phyloP scores from a whole-genome alignment of 2,329 filamentous ascomycete species.

The Neodidymelliopsis sp. region DNA sequence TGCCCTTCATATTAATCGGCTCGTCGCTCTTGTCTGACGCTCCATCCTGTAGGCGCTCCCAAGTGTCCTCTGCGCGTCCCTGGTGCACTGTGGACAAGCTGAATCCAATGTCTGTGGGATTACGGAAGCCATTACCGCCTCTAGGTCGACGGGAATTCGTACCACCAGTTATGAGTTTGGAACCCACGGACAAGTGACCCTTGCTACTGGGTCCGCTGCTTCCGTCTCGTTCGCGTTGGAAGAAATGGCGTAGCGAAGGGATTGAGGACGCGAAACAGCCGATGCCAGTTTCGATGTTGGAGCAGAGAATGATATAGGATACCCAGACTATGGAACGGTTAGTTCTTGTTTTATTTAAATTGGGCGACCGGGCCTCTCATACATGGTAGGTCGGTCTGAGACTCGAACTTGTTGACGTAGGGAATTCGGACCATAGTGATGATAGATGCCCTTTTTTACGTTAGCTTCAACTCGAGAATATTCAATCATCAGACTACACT shows the following conservation, averaged over 20 bases:
- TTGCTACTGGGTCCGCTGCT: slow-evolving; percentile 9
- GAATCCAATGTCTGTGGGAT: slow-evolving; percentile 13
- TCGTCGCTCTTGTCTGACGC: slow-evolving; percentile 17
- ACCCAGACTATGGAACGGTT: slow-evolving; percentile 19
- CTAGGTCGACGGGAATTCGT: not conserved
- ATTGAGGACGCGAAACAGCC: slow-evolving; percentile 26
- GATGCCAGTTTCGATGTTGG: slow-evolving; percentile 28
- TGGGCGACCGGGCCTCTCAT: not conserved
- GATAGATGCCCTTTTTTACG: not conserved
- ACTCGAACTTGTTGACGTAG: slow-evolving; percentile 26
- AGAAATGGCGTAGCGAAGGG: slow-evolving; percentile 22
- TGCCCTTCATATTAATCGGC: slow-evolving; percentile 9
- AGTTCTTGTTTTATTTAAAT: not conserved
- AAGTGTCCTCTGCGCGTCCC: slow-evolving; percentile 17
- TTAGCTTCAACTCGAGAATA: not conserved
- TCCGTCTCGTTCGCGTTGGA: slow-evolving; percentile 10
- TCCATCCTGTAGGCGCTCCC: slow-evolving; percentile 22
- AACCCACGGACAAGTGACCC: not conserved
- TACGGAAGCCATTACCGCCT: not conserved
- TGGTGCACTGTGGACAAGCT: slow-evolving; percentile 15
- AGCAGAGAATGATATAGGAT: slow-evolving; percentile 26
- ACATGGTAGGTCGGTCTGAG: slow-evolving; percentile 22
- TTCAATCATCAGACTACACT: not conserved
- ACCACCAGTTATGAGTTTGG: slow-evolving; percentile 2
- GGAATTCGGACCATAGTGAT: slow-evolving; percentile 18